A percentile compares a stretch with the other conserved stretches of the same genome.
Evolutionary conservation across 139 green algal genomes (phyloP).

Genomic region (Coccomyxa sp.): DNA sequence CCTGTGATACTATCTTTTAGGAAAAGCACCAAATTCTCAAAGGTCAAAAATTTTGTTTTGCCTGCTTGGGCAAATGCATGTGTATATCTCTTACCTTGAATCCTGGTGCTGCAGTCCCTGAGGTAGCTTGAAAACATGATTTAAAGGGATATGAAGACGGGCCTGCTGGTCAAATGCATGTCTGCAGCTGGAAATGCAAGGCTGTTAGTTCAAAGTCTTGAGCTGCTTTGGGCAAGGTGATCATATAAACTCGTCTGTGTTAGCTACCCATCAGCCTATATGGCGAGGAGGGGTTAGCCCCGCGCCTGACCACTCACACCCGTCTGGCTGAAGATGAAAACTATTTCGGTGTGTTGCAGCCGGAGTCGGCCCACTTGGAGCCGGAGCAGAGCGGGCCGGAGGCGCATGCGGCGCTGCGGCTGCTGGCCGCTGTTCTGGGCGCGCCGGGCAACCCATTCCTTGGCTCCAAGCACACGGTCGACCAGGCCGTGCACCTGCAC

Average conservation of each 20-base stretch:
- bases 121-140: not conserved
- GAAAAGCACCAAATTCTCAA: not conserved
- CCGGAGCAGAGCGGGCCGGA: not conserved
- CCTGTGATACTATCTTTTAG: no score
- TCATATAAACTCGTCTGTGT: no score
- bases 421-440: slow-evolving; percentile 23
- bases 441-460: slow-evolving; percentile 32
- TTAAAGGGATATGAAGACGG: not conserved
- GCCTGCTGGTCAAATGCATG: no score
- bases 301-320: no score
- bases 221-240: no score
- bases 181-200: no score
- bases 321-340: not conserved
- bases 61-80: not conserved
- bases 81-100: not conserved
- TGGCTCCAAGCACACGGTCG: slow-evolving; percentile 23
- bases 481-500: slow-evolving; percentile 40
- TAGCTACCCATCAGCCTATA: not conserved
- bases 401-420: slow-evolving; percentile 15
- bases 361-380: not conserved
- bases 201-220: no score
- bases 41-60: not conserved
- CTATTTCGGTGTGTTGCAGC: not conserved
- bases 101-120: not conserved
- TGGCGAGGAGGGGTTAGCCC: not conserved